These are phyloP conservation scores for Alnus glutinosa DNA, from an alignment of 306 rosid species.

Conservation along the genomic window DNA sequence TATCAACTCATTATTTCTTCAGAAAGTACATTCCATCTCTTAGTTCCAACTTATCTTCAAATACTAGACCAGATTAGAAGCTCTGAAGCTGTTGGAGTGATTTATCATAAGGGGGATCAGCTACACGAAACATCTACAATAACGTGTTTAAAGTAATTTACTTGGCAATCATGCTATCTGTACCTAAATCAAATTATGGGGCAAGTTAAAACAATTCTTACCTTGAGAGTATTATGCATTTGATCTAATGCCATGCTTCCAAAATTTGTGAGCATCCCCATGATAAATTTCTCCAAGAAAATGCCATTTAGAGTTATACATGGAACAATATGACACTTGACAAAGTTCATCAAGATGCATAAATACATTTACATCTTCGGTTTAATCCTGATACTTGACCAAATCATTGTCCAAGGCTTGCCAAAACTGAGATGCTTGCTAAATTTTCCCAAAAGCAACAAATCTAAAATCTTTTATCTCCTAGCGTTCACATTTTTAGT, in stretches of 20 bases:
- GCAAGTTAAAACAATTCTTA: constrained; percentile 33
- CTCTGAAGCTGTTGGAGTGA: constrained; percentile 88
- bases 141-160: constrained; percentile 8
- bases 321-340: not conserved
- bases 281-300: constrained; percentile 74
- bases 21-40: constrained; percentile 81
- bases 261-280: constrained; percentile 96
- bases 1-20: constrained; percentile 48
- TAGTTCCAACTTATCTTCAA: constrained; percentile 82
- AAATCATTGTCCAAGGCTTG: not conserved
- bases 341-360: constrained; percentile 1
- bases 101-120: constrained; percentile 89
- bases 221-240: constrained; percentile 96
- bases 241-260: constrained; percentile 91
- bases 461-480: not conserved
- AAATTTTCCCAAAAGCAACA: not conserved
- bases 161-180: constrained; percentile 8
- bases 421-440: not conserved
- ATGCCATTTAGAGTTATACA: constrained; percentile 14
- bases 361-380: not conserved
- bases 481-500: not conserved
- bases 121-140: constrained; percentile 85
- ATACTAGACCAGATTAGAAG: constrained; percentile 79
- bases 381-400: not conserved
- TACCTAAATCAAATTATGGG: constrained; percentile 1